Evolutionary conservation across 805 yeast genomes (phyloP).

Genomic region (Kodamaea leandrae): DNA sequence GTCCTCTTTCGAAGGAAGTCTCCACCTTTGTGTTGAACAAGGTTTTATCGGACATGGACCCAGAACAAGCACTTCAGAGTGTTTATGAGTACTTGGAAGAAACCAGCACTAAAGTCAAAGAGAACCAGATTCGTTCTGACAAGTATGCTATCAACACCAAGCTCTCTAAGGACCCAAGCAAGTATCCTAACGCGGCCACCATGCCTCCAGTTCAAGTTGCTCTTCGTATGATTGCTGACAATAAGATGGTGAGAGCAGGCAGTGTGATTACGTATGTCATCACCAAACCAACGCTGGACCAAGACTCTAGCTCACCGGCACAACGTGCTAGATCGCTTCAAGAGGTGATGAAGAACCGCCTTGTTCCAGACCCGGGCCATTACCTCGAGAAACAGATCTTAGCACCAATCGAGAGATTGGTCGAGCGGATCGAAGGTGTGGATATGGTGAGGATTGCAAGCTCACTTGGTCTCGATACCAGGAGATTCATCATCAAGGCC

Average conservation of each 20-base stretch:
- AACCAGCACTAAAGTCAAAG: constrained; percentile 54
- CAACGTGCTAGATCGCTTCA: constrained; percentile 81
- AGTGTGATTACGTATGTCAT: constrained; percentile 87
- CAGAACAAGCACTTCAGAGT: constrained; percentile 70
- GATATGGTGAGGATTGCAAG: constrained; percentile 77
- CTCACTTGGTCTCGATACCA: constrained; percentile 73
- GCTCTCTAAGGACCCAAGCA: constrained; percentile 82
- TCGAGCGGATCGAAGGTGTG: constrained; percentile 82
- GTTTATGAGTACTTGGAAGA: constrained; percentile 70
- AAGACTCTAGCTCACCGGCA: constrained; percentile 51
- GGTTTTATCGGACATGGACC: constrained; percentile 68
- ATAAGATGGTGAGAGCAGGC: constrained; percentile 85
- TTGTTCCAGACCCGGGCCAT: constrained; percentile 70
- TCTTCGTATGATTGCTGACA: constrained; percentile 69
- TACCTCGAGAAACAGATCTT: constrained; percentile 86
- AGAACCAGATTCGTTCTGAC: constrained; percentile 60
- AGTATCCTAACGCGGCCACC: constrained; percentile 75
- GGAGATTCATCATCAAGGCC: constrained; percentile 50
- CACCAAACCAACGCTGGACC: constrained; percentile 38
- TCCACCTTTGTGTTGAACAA: constrained; percentile 73
- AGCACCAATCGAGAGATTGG: constrained; percentile 85
- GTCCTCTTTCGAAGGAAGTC: constrained; percentile 87
- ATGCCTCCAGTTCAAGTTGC: constrained; percentile 90
- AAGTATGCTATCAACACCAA: constrained; percentile 81
- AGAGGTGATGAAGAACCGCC: constrained; percentile 59